Base-by-base conservation (phyloP, 306 rosid genomes). In the Albizia julibrissin region DNA sequence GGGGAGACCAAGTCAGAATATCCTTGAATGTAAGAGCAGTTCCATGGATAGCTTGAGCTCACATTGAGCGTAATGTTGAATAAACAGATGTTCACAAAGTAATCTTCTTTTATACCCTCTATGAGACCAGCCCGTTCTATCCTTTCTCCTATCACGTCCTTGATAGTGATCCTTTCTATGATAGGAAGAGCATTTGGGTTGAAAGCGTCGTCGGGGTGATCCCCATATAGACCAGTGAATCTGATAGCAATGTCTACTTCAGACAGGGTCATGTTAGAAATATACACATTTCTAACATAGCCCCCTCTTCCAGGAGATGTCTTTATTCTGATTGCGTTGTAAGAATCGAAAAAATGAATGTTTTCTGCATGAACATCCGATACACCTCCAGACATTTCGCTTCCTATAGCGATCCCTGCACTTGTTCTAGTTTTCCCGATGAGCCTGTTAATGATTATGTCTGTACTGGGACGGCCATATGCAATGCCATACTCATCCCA, bases 331-430 rank as follows among this genome's bases (percentile, higher is more conserved):
- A 93, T 88, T 59, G 87, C 95, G 1, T 40, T 82, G 31, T 79
- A 61, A 13, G 95, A 88, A 83, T 87, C 85, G 14, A 59, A 85
- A 77, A 91, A 82, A 3, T 81, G 89, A 83, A 93, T 87, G 50
- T 88, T 84, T 79, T 89, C 90, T 18, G 83, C 97, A 81, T 67
- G 89, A 76, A 93, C 92, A 44, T 91, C 82, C 31, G 95, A 91
- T 56, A 93, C 89, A 40, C 95, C 97, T 24, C 97, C 97, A 4
- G 94, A 93, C 97, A 93, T 93, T 87, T 93, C 97, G 22, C 97
- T 93, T 79, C 97, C 97, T 13, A 93, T 91, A 10, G 97, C 86
- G 19, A 93, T 91, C 44, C 95, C 95, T 59, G 97, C 91, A 29
- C 94, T 89, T 43, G 79, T 75, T 77, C 27, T 80, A 66, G 92